Evolutionary conservation across 768 basidiomycete species (phyloP).

Genomic region (Crucibulum laeve): DNA sequence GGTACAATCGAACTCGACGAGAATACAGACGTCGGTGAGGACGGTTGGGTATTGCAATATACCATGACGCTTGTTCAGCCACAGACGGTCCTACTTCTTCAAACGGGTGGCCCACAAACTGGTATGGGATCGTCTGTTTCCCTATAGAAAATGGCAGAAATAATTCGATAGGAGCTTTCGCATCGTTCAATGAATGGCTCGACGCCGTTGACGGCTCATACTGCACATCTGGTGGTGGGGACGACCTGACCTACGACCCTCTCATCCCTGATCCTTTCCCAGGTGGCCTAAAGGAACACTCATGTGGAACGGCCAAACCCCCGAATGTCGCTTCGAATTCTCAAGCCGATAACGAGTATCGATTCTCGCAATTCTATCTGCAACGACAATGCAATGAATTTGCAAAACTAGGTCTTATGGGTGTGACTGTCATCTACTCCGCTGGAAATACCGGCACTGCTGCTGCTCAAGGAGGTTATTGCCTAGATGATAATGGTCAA

Average conservation of each 20-base stretch:
- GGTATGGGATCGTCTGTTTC: conserved; percentile 9
- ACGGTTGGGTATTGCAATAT: conserved; percentile 41
- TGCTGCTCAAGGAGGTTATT: conserved; percentile 24
- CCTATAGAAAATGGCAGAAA: background rate
- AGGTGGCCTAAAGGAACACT: conserved; percentile 24
- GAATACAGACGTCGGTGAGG: conserved; percentile 30
- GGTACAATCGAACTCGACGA: conserved; percentile 13
- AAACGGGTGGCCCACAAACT: conserved; percentile 22
- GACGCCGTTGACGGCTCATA: conserved; percentile 31
- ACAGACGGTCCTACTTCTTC: conserved; percentile 25
- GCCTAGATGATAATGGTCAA: conserved; percentile 34
- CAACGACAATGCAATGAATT: conserved; percentile 43
- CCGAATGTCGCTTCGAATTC: conserved; percentile 41
- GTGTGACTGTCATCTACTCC: conserved; percentile 37
- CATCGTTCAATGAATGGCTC: conserved; percentile 29
- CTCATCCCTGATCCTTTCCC: conserved; percentile 23
- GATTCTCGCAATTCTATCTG: conserved; percentile 27
- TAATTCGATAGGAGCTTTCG: background rate
- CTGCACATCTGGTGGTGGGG: conserved; percentile 28
- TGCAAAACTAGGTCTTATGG: conserved; percentile 46
- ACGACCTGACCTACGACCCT: conserved; percentile 27
- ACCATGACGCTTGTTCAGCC: conserved; percentile 33
- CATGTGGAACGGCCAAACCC: conserved; percentile 31
- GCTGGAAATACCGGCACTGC: conserved; percentile 29
- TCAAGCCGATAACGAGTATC: conserved; percentile 31